phyloP scores from a whole-genome alignment of 495 filamentous ascomycete genomes.

The Penicillium malachiteum region DNA sequence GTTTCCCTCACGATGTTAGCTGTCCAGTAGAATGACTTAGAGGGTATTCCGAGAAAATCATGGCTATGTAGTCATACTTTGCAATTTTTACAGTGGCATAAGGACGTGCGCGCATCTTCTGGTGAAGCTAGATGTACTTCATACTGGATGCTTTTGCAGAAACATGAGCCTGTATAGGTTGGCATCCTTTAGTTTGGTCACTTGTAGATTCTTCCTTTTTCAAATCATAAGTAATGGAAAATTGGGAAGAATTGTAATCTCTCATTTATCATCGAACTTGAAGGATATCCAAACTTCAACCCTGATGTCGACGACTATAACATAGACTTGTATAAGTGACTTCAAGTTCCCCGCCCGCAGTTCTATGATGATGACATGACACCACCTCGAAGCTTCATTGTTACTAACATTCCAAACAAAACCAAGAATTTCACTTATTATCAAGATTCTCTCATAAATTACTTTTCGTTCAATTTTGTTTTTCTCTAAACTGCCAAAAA shows the following conservation, averaged over 20 bases:
- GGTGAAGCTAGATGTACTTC: constrained; percentile 43
- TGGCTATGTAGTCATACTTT: constrained; percentile 31
- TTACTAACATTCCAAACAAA: too few relatives aligned
- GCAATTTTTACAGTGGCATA: constrained; percentile 67
- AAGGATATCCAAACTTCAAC: not conserved
- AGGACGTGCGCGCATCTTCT: constrained; percentile 59
- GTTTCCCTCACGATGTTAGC: not conserved
- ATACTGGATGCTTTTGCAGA: constrained; percentile 49
- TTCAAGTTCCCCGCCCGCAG: not conserved
- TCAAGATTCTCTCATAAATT: too few relatives aligned
- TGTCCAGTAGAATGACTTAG: too few relatives aligned
- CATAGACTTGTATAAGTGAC: not conserved
- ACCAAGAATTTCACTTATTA: too few relatives aligned
- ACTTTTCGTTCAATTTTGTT: too few relatives aligned
- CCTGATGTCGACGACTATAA: not conserved
- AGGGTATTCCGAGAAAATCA: too few relatives aligned
- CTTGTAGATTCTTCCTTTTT: too few relatives aligned
- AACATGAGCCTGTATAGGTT: constrained; percentile 47
- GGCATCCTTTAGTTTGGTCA: constrained; percentile 18
- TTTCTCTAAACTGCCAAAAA: not conserved
- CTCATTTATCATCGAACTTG: too few relatives aligned
- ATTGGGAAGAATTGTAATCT: too few relatives aligned
- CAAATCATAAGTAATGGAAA: too few relatives aligned
- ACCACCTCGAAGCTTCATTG: not conserved
- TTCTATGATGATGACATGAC: constrained; percentile 1